Evolutionary conservation across 2,329 filamentous ascomycete genomes (phyloP), one percentile per base, ranked within the genome.

Genomic region (Venturia aucupariae): DNA sequence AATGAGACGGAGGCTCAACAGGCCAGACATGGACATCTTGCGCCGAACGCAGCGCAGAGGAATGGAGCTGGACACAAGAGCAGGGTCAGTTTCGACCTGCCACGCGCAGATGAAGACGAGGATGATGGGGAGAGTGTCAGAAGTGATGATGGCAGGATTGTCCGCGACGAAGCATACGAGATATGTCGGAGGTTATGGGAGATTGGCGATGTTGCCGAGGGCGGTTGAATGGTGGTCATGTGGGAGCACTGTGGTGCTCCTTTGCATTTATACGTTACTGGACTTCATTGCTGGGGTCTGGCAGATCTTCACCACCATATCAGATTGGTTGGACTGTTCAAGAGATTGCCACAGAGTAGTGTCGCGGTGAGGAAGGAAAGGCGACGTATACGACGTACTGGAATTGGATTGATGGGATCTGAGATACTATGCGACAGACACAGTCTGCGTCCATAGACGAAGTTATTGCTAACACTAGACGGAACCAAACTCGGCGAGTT

Each of bases 131-230:
- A 2, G n/a, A 46, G 65, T 27, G 42, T 27, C 15, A 13, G 22
- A 46, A 48, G 38, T 32, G 38, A 39, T 22, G 61, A 42, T 30
- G 51, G 61, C 17, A 22, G 32, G 11, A 35, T 55, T n/a, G 46
- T 46, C 11, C 51, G 63, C 8, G 65, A 66, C 22, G 64, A 63
- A 38, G 63, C 65, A 22, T 51, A 62, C 15, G 65, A 66, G 35
- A 55, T 66, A 13, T 66, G 55, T 39, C 7, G 65, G 64, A 66
- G 65, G 64, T 38, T 66, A 59, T 66, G 65, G 65, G 65, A 66
- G 4, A 66, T 64, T 63, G 60, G 55, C n/a, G 61, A 63, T 30
- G 46, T 22, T 35, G 55, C 59, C 22, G 59, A 60, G 15, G 59
- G 59, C 1, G 35, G 59, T 11, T 41, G 35, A 44, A 60, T 3